phyloP scores from a whole-genome alignment of 2,329 filamentous ascomycete genomes.

The Fusarium subglutinans region DNA sequence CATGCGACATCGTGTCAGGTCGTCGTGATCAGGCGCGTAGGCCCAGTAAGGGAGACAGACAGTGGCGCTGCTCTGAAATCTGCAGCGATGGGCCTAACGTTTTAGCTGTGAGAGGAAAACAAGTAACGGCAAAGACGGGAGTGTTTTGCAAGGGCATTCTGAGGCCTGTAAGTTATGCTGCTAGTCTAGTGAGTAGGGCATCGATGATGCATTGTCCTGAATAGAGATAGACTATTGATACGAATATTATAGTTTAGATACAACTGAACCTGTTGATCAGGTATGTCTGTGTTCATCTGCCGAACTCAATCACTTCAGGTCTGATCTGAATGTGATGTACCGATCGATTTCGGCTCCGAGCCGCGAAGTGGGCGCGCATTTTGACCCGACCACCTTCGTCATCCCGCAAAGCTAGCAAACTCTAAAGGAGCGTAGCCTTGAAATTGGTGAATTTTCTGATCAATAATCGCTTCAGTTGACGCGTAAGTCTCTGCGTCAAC shows the following conservation, averaged over 20 bases:
- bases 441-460: not conserved
- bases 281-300: not conserved
- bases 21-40: conserved; percentile 7
- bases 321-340: not conserved
- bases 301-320: not conserved
- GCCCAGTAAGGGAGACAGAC: not conserved
- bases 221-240: not conserved
- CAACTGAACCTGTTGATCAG: not conserved
- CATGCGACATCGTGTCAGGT: not conserved
- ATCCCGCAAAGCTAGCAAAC: conserved; percentile 1
- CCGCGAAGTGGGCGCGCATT: conserved; percentile 5
- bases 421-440: not conserved
- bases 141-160: not conserved
- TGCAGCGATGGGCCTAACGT: not conserved
- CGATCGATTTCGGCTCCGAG: conserved; percentile 16
- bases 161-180: not conserved
- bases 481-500: conserved; percentile 6
- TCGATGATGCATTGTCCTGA: not conserved
- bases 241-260: not conserved
- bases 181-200: not conserved
- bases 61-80: not conserved
- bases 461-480: not conserved
- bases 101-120: not conserved
- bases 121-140: not conserved
- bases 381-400: conserved; percentile 10